Conservation (phyloP, 176 grass and related monocot species). For the Eremochloa ophiuroides region DNA sequence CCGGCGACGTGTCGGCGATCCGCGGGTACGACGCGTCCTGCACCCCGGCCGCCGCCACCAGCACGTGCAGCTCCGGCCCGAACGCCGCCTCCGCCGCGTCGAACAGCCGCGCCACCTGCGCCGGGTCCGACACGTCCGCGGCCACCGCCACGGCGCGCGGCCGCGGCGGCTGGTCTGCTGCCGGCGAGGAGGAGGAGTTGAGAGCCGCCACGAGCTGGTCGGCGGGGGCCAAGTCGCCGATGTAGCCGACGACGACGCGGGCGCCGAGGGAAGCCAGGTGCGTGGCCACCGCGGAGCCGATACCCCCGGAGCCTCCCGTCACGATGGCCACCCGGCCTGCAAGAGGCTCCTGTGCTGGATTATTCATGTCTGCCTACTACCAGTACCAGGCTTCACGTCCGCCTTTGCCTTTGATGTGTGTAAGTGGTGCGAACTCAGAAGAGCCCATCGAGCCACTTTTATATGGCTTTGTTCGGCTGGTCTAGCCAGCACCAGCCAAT, state of each 20-base stretch:
- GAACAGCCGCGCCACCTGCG: constrained; percentile 33
- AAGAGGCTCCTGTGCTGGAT: constrained; percentile 10
- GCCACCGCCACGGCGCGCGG: constrained; percentile 30
- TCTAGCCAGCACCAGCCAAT: no score
- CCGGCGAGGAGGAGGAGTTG: not conserved
- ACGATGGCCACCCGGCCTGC: constrained; percentile 35
- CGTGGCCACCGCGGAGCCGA: constrained; percentile 22
- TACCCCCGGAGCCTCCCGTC: constrained; percentile 51
- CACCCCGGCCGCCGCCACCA: constrained; percentile 42
- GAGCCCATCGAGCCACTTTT: not conserved
- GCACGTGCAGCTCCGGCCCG: constrained; percentile 30
- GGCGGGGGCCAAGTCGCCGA: constrained; percentile 23
- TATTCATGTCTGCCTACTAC: no score
- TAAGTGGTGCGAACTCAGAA: not conserved
- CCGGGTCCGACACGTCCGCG: constrained; percentile 45
- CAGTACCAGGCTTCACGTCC: no score
- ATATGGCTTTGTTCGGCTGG: no score
- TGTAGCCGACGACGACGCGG: constrained; percentile 23
- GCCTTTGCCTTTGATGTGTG: not conserved
- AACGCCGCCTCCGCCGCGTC: constrained; percentile 38
- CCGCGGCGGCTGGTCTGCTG: not conserved
- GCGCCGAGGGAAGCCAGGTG: constrained; percentile 51
- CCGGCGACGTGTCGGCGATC: constrained; percentile 32
- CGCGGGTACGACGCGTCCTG: constrained; percentile 29
- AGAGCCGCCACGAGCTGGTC: constrained; percentile 16